A percentile compares a stretch with the other conserved stretches of the same genome.
Evolutionary conservation across 225 moss, liverwort and hornwort species (phyloP).

Genomic region (Sphagnum contortum): DNA sequence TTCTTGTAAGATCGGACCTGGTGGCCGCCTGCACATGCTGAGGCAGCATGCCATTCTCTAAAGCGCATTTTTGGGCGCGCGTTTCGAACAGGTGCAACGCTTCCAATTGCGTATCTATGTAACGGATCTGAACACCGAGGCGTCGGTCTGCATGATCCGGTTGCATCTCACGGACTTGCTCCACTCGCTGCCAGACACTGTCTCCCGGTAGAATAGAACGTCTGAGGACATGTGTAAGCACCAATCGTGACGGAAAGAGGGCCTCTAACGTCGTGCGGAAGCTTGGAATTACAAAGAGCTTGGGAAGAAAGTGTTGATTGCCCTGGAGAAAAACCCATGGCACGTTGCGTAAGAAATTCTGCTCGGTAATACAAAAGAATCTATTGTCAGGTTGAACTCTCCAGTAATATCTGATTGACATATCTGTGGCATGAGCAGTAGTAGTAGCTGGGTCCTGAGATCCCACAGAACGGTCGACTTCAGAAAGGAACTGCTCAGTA

Average conservation of each 20-base stretch:
- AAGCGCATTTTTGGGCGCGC: too few species aligned
- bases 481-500: too few species aligned
- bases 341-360: constrained; percentile 37
- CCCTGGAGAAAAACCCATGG: constrained; percentile 74
- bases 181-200: constrained; percentile 53
- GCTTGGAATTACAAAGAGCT: constrained; percentile 56
- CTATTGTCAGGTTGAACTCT: constrained; percentile 28
- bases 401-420: constrained; percentile 19
- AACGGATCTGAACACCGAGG: too few species aligned
- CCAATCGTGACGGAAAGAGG: constrained; percentile 52
- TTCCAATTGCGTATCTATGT: too few species aligned
- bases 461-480: too few species aligned
- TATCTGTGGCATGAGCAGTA: neutral
- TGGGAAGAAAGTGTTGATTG: constrained; percentile 67
- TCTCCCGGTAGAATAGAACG: constrained; percentile 50
- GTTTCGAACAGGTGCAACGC: too few species aligned
- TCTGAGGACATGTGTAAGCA: constrained; percentile 60
- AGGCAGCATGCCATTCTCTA: too few species aligned
- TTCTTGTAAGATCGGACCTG: too few species aligned
- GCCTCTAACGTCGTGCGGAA: constrained; percentile 62
- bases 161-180: constrained; percentile 14
- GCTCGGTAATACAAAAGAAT: constrained; percentile 72
- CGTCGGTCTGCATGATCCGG: too few species aligned
- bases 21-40: too few species aligned
- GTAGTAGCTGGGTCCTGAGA: constrained; percentile 1